phyloP scores from a whole-genome alignment of 768 basidiomycete species.

The Leccinum sublutescens region DNA sequence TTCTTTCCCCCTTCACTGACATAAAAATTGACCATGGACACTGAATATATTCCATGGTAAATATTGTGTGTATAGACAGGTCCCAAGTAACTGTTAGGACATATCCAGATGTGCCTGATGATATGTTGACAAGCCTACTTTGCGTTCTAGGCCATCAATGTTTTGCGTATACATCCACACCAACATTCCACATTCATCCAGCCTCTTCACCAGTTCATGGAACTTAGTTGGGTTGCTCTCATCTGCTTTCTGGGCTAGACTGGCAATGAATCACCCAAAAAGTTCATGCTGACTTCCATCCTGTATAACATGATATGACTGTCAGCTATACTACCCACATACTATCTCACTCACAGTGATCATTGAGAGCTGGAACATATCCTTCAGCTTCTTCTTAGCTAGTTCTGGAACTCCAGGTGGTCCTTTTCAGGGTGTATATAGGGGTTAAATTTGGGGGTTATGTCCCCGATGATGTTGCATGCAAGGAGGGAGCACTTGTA shows the following conservation, averaged over 20 bases:
- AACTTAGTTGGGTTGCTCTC: constrained; percentile 8
- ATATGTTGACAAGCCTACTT: constrained; percentile 5
- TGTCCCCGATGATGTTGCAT: not conserved
- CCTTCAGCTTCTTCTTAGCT: constrained; percentile 4
- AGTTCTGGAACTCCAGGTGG: constrained; percentile 1
- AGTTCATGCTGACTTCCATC: not conserved
- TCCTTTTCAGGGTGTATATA: not conserved
- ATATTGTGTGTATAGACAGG: too few relatives aligned
- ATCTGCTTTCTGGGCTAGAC: not conserved
- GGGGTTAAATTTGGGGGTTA: not conserved
- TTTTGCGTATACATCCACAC: constrained; percentile 14
- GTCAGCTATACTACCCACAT: not conserved
- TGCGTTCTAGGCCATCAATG: constrained; percentile 12
- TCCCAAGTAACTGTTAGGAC: too few relatives aligned
- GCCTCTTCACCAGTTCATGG: constrained; percentile 9
- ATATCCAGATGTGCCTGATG: not conserved
- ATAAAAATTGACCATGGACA: too few relatives aligned
- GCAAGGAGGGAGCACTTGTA: not conserved
- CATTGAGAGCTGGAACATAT: constrained; percentile 13
- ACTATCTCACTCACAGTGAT: constrained; percentile 1
- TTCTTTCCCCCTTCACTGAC: too few relatives aligned
- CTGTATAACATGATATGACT: not conserved
- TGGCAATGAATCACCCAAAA: not conserved
- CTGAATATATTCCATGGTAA: too few relatives aligned
- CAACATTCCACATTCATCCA: constrained; percentile 6